Evolutionary conservation across 495 filamentous ascomycete species (phyloP).

Genomic region (Podospora sp.): DNA sequence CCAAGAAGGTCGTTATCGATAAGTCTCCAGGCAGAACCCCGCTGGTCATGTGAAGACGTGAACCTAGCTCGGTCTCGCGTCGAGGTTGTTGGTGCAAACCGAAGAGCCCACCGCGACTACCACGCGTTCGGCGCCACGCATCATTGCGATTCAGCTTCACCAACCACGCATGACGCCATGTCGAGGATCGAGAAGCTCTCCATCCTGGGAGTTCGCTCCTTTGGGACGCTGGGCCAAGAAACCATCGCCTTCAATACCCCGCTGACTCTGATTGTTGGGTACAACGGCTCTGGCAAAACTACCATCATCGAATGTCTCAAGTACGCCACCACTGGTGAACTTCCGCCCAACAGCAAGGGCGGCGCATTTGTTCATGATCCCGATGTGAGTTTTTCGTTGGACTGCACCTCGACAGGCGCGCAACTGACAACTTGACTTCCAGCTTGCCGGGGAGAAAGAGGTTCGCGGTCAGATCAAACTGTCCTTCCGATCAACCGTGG

Average conservation of each 20-base stretch:
- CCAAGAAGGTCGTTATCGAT: neutral
- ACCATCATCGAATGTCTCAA: conserved; percentile 99
- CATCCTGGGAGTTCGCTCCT: conserved; percentile 88
- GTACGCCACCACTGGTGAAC: conserved; percentile 92
- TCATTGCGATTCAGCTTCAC: neutral
- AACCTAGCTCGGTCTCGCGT: neutral
- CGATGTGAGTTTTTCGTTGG: conserved; percentile 52
- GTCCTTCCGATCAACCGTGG: conserved; percentile 74
- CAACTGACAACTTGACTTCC: neutral
- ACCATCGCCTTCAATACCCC: conserved; percentile 89
- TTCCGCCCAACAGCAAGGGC: conserved; percentile 90
- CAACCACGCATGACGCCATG: conserved; percentile 41
- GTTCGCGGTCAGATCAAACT: conserved; percentile 91
- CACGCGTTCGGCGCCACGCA: too few species aligned
- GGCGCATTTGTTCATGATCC: conserved; percentile 98
- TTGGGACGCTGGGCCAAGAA: conserved; percentile 74
- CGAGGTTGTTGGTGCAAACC: neutral
- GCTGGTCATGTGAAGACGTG: neutral
- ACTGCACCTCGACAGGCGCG: too few species aligned
- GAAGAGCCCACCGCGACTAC: neutral
- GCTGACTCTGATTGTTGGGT: conserved; percentile 92
- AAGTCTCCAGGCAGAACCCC: neutral
- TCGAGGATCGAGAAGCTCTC: conserved; percentile 87
- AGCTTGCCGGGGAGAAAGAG: conserved; percentile 86
- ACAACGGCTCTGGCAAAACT: conserved; percentile 97